Conservation (phyloP, 805 yeast genomes). For the Candida verbasci region DNA sequence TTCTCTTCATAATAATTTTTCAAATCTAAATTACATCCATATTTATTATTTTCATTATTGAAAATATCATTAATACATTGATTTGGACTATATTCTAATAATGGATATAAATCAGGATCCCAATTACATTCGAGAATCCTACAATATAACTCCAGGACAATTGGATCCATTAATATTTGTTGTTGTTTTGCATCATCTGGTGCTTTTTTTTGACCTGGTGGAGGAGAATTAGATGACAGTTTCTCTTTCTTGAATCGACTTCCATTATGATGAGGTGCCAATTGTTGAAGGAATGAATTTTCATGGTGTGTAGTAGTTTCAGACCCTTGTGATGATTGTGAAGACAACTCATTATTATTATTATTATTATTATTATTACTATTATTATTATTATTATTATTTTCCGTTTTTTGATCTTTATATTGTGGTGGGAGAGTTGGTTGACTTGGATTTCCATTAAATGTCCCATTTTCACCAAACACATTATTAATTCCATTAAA, state of each 20-base stretch:
- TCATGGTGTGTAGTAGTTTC: background rate
- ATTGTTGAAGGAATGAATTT: background rate
- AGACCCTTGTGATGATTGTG: slow-evolving; percentile 1
- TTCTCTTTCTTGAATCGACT: background rate
- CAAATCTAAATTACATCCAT: slow-evolving; percentile 35
- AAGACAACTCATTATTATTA: background rate
- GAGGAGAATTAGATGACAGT: background rate
- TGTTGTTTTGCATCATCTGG: background rate
- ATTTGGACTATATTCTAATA: slow-evolving; percentile 55
- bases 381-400: no score
- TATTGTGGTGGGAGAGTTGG: background rate
- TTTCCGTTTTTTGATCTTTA: slow-evolving; percentile 1
- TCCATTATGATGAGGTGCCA: background rate
- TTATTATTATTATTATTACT: no score
- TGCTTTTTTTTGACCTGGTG: background rate
- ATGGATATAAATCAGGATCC: slow-evolving; percentile 48
- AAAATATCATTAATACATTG: slow-evolving; percentile 75
- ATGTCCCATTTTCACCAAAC: slow-evolving; percentile 10
- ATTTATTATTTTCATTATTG: slow-evolving; percentile 48
- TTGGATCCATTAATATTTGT: slow-evolving; percentile 41
- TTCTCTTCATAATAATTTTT: slow-evolving; percentile 1
- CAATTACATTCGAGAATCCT: slow-evolving; percentile 56
- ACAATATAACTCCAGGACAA: slow-evolving; percentile 46
- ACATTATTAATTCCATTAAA: slow-evolving; percentile 51
- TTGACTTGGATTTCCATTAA: slow-evolving; percentile 6